Conservation (phyloP, 352 stramenopile species). For the Phytophthora pinifolia region DNA sequence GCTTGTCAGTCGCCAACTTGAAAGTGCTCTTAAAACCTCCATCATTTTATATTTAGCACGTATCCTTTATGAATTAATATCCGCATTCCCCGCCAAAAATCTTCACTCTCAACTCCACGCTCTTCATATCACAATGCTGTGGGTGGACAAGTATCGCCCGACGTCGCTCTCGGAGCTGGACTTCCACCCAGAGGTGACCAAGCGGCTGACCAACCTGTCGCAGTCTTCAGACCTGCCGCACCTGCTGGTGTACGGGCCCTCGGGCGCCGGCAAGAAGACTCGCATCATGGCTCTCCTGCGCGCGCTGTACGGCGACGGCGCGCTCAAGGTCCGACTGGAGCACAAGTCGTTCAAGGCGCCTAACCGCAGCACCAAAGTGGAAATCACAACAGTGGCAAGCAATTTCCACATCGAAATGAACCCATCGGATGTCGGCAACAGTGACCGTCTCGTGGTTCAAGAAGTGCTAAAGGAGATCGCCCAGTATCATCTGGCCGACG, state of each 20-base stretch:
- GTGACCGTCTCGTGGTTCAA: constrained; percentile 97
- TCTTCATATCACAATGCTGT: constrained; percentile 85
- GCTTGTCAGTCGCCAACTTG: too few relatives aligned
- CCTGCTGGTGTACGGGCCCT: constrained; percentile 98
- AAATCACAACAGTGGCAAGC: constrained; percentile 97
- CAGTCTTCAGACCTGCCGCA: constrained; percentile 91
- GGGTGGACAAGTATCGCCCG: constrained; percentile 99
- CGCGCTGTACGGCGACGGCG: constrained; percentile 94
- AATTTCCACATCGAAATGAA: constrained; percentile 99
- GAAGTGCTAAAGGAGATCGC: constrained; percentile 99
- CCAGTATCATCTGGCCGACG: constrained; percentile 83
- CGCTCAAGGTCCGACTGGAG: constrained; percentile 89
- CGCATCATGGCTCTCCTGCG: constrained; percentile 81
- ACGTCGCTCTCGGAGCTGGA: constrained; percentile 90
- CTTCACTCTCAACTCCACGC: background rate
- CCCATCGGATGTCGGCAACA: constrained; percentile 95
- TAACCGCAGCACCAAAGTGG: constrained; percentile 90
- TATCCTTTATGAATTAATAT: too few relatives aligned
- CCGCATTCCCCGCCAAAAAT: constrained; percentile 7
- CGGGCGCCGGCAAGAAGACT: constrained; percentile 98
- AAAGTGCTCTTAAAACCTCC: too few relatives aligned
- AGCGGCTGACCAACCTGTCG: constrained; percentile 83
- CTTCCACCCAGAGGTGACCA: constrained; percentile 95
- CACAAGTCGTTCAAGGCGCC: constrained; percentile 93
- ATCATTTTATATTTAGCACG: too few relatives aligned